Conservation (phyloP, 192 early-diverging fungal genomes). For the Backusella psychrophila region DNA sequence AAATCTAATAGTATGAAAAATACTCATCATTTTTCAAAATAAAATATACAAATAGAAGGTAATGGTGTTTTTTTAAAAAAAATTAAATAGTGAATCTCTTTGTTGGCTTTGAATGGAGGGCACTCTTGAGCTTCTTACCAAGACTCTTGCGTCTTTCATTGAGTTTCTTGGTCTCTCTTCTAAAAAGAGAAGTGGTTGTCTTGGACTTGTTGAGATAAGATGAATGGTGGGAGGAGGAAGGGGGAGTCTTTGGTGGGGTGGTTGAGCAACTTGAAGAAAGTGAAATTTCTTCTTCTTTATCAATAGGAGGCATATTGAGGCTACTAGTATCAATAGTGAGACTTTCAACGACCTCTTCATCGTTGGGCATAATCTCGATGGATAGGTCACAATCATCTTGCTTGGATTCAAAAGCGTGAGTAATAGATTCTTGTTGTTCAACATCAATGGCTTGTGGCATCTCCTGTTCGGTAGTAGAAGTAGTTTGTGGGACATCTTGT, state of each 20-base stretch:
- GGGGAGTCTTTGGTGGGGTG: background rate
- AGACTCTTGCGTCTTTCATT: conserved; percentile 8
- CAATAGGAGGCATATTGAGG: background rate
- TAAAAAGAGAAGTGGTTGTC: conserved; percentile 2
- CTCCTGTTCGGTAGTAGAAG: background rate
- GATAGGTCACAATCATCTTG: background rate
- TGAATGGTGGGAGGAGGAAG: background rate
- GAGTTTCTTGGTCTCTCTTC: conserved; percentile 8
- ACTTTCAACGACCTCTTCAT: background rate
- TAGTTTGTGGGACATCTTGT: background rate
- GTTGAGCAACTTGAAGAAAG: background rate
- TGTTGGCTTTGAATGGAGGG: background rate
- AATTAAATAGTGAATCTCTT: background rate
- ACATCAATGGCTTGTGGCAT: background rate
- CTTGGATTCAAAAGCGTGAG: background rate
- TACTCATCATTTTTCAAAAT: background rate
- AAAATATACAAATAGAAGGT: background rate
- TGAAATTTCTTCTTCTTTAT: background rate
- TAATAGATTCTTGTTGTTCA: background rate
- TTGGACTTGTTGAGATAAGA: background rate
- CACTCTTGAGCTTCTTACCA: background rate
- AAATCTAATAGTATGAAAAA: background rate
- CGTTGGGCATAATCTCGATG: background rate
- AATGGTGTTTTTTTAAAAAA: background rate
- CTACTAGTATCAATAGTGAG: background rate